A percentile compares a stretch with the other conserved stretches of the same genome.
Evolutionary conservation across 305 asterid species (phyloP).

Genomic region (Caryopteris hybrid): DNA sequence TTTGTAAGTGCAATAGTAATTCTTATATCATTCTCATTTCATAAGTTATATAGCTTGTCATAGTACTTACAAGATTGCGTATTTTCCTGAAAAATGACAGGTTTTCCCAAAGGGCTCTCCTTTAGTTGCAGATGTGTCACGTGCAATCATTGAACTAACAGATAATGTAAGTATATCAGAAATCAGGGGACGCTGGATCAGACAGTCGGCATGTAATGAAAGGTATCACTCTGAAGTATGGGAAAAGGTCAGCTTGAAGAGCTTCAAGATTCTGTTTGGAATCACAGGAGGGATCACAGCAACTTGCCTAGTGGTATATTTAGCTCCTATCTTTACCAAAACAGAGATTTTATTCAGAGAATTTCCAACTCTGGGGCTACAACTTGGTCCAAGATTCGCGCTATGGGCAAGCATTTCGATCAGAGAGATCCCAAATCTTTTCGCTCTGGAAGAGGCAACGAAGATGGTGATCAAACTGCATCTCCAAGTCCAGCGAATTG

Average conservation of each 20-base stretch:
- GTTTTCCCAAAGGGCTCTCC: conserved; percentile 37
- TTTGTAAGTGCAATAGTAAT: conserved; percentile 27
- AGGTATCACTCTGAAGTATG: neutral
- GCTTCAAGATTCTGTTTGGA: conserved; percentile 32
- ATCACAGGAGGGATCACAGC: conserved; percentile 34
- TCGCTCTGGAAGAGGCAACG: neutral
- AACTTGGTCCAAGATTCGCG: conserved; percentile 25
- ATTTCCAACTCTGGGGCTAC: conserved; percentile 22
- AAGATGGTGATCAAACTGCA: neutral
- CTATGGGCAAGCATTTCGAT: conserved; percentile 32
- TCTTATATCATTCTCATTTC: neutral
- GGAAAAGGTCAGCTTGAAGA: neutral
- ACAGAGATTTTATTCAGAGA: conserved; percentile 23
- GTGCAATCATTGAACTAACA: conserved; percentile 26
- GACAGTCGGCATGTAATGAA: conserved; percentile 4
- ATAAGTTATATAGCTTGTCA: too few relatives aligned
- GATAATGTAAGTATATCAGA: conserved; percentile 23
- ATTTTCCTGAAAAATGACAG: neutral
- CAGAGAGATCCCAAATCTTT: conserved; percentile 20
- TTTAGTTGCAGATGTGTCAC: conserved; percentile 37
- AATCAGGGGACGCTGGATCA: conserved; percentile 17
- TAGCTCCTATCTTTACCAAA: conserved; percentile 24
- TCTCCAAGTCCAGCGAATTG: neutral
- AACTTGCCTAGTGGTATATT: conserved; percentile 24
- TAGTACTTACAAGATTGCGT: too few relatives aligned